Evolutionary conservation across 2,329 filamentous ascomycete genomes (phyloP), one percentile per base, ranked within the genome.

Genomic region (Pseudogymnoascus verrucosus): DNA sequence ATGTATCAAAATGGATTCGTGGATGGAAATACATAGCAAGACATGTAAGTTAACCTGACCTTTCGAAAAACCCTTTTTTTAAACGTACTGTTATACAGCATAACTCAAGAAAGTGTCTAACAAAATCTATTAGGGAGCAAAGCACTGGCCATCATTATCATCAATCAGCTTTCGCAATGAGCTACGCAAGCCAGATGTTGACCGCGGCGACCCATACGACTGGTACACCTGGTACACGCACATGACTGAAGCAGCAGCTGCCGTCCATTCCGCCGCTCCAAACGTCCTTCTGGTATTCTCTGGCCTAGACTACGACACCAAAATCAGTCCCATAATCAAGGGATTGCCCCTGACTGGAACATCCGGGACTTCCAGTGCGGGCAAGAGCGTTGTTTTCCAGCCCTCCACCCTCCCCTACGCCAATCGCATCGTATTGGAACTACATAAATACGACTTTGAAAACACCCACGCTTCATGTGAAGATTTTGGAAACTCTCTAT

Each of bases 11-110:
- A 42, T 89, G 86, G 86, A 76, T 79, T 5, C 77, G 86, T 7
- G 86, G 85, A 0, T 75, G 84, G 21, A 72, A 74, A 0, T 89
- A 82, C 69, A 88, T 89, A 82, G 81, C 84, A 0, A 71, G 78
- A 1, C 84, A 87, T 66, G 82, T 83, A 75, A 68, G 77, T 74
- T 8, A 68, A 67, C 0, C 71, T 12, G 40, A 23, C 40, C 19
- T 21, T 21, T 12, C n/a, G n/a, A 21, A 6, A 21, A 12, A 28
- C 4, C 4, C 16, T 19, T 2, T 12, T 44, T 44, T 5, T 11
- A 44, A 62, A 19, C 31, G 16, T 34, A 54, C 26, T 54, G 4
- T 21, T 63, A 28, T 19, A 44, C 40, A 44, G 12, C 8, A 44
- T 42, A 19, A 42, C 16, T 23, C 40, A 21, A 12, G 8, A 5